Percentiles rank a stretch among this genome's conserved stretches.
phyloP scores from a whole-genome alignment of 1,284 basidiomycete genomes.

The Cronartium quercuum region DNA sequence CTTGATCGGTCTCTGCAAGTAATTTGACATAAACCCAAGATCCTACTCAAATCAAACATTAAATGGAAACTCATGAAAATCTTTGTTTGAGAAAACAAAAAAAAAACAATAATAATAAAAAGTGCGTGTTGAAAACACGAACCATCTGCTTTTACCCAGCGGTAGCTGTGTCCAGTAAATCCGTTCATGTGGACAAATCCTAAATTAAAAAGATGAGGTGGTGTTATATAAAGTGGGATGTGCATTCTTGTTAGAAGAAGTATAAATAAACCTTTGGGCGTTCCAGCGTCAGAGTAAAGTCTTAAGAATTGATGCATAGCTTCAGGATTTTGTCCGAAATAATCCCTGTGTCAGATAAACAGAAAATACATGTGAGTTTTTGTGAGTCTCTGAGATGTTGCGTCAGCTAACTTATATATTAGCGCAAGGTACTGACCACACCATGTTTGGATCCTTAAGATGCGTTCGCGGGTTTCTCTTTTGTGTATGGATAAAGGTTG shows the following conservation, averaged over 20 bases:
- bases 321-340: background rate
- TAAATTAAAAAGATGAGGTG: background rate
- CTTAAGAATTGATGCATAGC: background rate
- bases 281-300: background rate
- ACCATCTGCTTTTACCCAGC: background rate
- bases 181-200: background rate
- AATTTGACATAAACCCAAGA: background rate
- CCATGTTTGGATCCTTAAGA: slow-evolving; percentile 2
- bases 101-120: background rate
- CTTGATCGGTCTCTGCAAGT: background rate
- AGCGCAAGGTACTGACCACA: background rate
- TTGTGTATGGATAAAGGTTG: slow-evolving; percentile 16
- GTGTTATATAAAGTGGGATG: background rate
- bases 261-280: background rate
- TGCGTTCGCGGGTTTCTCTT: slow-evolving; percentile 8
- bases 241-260: background rate
- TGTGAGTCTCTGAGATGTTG: too few species aligned
- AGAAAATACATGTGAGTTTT: background rate
- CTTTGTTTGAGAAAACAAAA: background rate
- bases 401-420: background rate
- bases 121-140: background rate
- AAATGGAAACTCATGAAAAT: background rate
- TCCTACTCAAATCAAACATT: background rate
- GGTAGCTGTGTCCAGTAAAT: background rate
- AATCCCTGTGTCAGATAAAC: background rate